Evolutionary conservation across 2,329 filamentous ascomycete genomes (phyloP).

Genomic region (Talaromyces sp.): DNA sequence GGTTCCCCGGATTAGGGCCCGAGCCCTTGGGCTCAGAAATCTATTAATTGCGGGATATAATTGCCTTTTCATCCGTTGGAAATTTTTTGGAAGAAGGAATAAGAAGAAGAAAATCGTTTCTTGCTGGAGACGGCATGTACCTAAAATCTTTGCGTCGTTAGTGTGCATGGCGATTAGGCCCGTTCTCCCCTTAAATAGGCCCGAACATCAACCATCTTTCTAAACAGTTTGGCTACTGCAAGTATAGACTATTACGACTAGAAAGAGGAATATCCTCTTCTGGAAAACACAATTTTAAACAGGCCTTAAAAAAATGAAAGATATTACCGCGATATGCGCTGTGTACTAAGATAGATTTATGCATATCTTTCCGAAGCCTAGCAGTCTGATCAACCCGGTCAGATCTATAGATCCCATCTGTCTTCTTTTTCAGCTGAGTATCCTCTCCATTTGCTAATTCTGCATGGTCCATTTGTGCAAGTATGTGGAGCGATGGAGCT

Average conservation of each 20-base stretch:
- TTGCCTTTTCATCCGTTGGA: neutral
- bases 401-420: neutral
- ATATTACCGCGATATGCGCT: neutral
- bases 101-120: neutral
- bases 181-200: neutral
- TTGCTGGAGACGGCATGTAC: neutral
- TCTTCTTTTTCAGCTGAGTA: neutral
- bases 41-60: neutral
- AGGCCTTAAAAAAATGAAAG: neutral
- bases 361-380: neutral
- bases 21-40: conserved; percentile 8
- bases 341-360: neutral
- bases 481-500: neutral
- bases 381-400: neutral
- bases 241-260: neutral
- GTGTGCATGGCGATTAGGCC: neutral
- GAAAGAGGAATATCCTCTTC: neutral
- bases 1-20: conserved; percentile 11
- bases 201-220: neutral
- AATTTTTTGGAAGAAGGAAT: neutral
- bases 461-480: neutral
- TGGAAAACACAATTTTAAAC: neutral
- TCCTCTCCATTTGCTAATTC: neutral
- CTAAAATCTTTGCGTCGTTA: neutral
- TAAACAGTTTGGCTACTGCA: neutral